Evolutionary conservation across 2,329 filamentous ascomycete species (phyloP), one percentile per base, ranked within the genome.

Genomic region (Thielaviopsis ethacetica): DNA sequence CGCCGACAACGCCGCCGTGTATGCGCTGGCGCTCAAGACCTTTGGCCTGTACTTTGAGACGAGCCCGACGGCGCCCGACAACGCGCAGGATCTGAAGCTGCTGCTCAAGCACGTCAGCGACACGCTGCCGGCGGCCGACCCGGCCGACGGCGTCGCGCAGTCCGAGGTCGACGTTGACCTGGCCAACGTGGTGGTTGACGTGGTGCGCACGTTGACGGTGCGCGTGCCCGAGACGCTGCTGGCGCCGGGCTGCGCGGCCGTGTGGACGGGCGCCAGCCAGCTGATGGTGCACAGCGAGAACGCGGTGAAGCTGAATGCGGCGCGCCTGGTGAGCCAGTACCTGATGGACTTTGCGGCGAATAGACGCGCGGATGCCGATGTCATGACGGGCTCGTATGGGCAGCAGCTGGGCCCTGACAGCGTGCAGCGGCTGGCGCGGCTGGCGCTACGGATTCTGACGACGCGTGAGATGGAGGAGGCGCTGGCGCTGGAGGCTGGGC

Each of bases 41-140:
- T 95, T 91, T 73, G 80, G 83, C 1, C 82, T 93, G 56, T 95
- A 91, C 69, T 86, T 95, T 60, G 86, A 93, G 61, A 80, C 79
- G 0, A 78, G 79, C 38, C 80, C 81, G 44, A 73, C 78, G 3
- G 75, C 73, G 1, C 67, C 75, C 9, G 82, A 80, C 61, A 83
- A 83, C 61, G 77, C 80, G 61, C 85, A 85, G 65, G 86, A 95
- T 65, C 73, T 87, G 12, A 75, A 76, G 12, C 77, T 82, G 41
- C 75, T 91, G 57, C 73, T 83, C 15, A 75, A 71, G 63, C 80
- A 73, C 59, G 74, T 81, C 9, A 67, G 78, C 6, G 69, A 75
- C 6, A 72, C 83, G 21, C 71, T 88, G 34, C 72, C 74, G 7
- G 72, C 74, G 7, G 72, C 78, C 10, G 77, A 80, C 53, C 77